These are phyloP conservation scores for Penicillium sp. DNA, from an alignment of 2,329 filamentous ascomycete species.

Conservation along the genomic window DNA sequence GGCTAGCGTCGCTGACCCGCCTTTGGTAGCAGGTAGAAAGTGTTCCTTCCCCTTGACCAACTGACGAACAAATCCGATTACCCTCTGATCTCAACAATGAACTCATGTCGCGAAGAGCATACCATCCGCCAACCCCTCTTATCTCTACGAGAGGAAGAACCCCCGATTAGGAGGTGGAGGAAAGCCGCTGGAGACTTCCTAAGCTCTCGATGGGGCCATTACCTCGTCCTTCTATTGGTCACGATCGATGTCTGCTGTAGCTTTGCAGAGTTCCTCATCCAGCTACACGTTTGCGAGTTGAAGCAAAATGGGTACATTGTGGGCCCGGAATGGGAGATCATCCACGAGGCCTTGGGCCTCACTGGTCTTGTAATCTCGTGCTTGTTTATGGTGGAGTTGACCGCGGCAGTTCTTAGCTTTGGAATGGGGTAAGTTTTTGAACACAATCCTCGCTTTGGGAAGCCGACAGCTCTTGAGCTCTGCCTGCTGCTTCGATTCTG, in stretches of 20 bases:
- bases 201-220: constrained; percentile 53
- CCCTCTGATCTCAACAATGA: neutral
- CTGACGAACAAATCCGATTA: too few relatives aligned
- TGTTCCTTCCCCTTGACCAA: neutral
- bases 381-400: constrained; percentile 66
- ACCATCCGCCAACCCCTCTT: neutral
- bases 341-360: constrained; percentile 50
- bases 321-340: constrained; percentile 35
- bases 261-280: constrained; percentile 56
- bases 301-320: constrained; percentile 29
- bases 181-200: constrained; percentile 36
- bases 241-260: constrained; percentile 55
- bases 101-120: constrained; percentile 3
- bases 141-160: constrained; percentile 1
- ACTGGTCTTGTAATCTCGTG: constrained; percentile 63
- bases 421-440: constrained; percentile 55
- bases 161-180: constrained; percentile 12
- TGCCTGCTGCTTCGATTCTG: neutral
- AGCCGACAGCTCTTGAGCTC: too few relatives aligned
- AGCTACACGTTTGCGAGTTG: constrained; percentile 52
- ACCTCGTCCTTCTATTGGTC: constrained; percentile 52
- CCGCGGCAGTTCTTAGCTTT: constrained; percentile 62
- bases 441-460: neutral
- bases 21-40: neutral
- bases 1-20: neutral